These are phyloP conservation scores for Opeltia flavorubescens DNA, from an alignment of 495 filamentous ascomycete genomes.

Conservation along the genomic window DNA sequence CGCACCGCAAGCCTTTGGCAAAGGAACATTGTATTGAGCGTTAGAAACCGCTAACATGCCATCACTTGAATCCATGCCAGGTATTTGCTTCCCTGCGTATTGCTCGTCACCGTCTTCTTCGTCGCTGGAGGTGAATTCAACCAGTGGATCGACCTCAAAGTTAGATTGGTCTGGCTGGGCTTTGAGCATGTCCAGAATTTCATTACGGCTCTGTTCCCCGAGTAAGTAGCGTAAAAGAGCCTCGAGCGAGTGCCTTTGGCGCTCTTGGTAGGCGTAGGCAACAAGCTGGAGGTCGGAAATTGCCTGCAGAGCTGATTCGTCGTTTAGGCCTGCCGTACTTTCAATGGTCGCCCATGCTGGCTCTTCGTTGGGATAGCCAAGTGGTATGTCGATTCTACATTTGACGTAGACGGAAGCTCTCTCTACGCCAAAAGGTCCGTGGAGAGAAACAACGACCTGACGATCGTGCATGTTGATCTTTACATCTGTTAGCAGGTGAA, in stretches of 20 bases:
- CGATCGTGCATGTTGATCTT: slow-evolving; percentile 51
- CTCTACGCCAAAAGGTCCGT: slow-evolving; percentile 75
- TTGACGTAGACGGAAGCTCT: slow-evolving; percentile 60
- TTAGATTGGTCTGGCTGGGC: slow-evolving; percentile 41
- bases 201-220: slow-evolving; percentile 65
- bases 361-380: slow-evolving; percentile 54
- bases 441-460: slow-evolving; percentile 58
- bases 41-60: slow-evolving; percentile 41
- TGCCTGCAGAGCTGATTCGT: slow-evolving; percentile 49
- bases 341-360: slow-evolving; percentile 57
- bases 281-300: slow-evolving; percentile 56
- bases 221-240: slow-evolving; percentile 70
- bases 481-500: background rate
- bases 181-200: slow-evolving; percentile 55
- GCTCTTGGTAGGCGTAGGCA: slow-evolving; percentile 48
- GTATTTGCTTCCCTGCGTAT: slow-evolving; percentile 24
- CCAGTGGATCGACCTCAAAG: slow-evolving; percentile 35
- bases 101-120: slow-evolving; percentile 51
- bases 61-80: slow-evolving; percentile 37
- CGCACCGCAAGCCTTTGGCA: slow-evolving; percentile 61
- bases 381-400: slow-evolving; percentile 65
- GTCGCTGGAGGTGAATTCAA: slow-evolving; percentile 64
- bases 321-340: slow-evolving; percentile 63
- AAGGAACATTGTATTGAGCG: slow-evolving; percentile 61
- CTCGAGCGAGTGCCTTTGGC: slow-evolving; percentile 66